Conservation (phyloP, 495 filamentous ascomycete genomes). For the Xylaria nigripes region DNA sequence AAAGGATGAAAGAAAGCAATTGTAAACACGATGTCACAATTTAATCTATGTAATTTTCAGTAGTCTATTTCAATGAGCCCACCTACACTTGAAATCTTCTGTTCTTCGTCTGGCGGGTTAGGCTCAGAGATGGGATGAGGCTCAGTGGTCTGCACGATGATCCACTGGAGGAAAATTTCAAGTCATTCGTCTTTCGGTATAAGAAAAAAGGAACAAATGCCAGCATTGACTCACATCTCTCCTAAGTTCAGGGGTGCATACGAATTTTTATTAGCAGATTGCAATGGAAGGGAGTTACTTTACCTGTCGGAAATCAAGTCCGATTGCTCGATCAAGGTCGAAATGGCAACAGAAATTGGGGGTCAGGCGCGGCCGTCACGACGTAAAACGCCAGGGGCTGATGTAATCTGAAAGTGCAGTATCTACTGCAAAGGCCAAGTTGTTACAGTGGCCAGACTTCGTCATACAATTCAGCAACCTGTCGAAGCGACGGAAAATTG, state of each 20-base stretch:
- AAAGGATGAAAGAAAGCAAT: not conserved
- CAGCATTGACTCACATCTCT: not conserved
- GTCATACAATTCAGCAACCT: constrained; percentile 22
- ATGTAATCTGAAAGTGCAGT: constrained; percentile 3
- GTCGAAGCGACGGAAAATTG: constrained; percentile 18
- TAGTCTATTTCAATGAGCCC: not conserved
- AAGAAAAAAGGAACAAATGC: not conserved
- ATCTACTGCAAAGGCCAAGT: constrained; percentile 13
- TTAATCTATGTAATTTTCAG: not conserved
- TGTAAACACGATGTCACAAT: not conserved
- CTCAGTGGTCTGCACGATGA: not conserved
- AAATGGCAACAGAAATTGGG: not conserved
- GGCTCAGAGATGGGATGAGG: not conserved
- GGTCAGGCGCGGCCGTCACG: not conserved
- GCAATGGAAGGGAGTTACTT: constrained; percentile 4
- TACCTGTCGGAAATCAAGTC: constrained; percentile 4
- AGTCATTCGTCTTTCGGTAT: not conserved
- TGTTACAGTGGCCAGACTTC: constrained; percentile 15
- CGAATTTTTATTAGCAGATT: constrained; percentile 5
- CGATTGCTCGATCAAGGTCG: constrained; percentile 1
- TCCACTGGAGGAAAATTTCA: not conserved
- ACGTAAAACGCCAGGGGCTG: not conserved
- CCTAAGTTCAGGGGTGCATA: constrained; percentile 1
- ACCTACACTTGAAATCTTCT: not conserved
- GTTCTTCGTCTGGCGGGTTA: not conserved